Base-by-base conservation (phyloP, 164 flowering plant species). In the Pachysandra terminalis region DNA sequence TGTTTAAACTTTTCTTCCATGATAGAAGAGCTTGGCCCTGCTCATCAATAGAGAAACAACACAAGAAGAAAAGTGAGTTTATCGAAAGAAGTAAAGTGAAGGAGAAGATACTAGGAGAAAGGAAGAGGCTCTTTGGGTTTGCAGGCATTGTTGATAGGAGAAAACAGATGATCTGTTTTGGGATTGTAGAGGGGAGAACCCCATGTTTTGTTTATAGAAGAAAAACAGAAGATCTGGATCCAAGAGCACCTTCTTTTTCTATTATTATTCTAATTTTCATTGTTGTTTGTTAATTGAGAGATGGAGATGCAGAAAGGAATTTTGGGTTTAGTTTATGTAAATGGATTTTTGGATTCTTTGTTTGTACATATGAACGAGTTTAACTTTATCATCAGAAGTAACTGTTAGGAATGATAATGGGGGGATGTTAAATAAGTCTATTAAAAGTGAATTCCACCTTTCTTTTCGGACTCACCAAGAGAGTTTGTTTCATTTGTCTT, bases 141-240 rank as follows among this genome's bases (percentile, higher is more conserved):
- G 83, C 84, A 87, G 91, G 89, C 96, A 90, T 86, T 76, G 83
- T 81, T 79, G 78, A 73, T 13, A 62, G 63, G 59, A 72, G 73
- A 67, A 71, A 69, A 69, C 66, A 71, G 84, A 26, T 81, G 81
- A 71, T 82, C 78, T 76, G 87, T 80, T 79, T 84, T 78, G 93
- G 94, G 92, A 87, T 86, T 88, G 93, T 74, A 45, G 86, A 87
- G 85, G 85, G 89, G 70, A 85, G 84, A 85, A 86, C 81, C 86
- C 96, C 91, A 90, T 88, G 90, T 89, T 90, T 91, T 90, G 90
- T 91, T 87, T 94, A 91, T 90, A 93, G 88, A 73, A 84, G 73
- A 74, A 86, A 82, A 82, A 77, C 73, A 80, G 83, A 77, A 83
- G 88, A 82, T 88, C 90, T 83, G 80, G 97, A 92, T 88, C 91